Base-by-base conservation (phyloP, 73 alveolate genomes). In the Symbiodinium natans region DNA sequence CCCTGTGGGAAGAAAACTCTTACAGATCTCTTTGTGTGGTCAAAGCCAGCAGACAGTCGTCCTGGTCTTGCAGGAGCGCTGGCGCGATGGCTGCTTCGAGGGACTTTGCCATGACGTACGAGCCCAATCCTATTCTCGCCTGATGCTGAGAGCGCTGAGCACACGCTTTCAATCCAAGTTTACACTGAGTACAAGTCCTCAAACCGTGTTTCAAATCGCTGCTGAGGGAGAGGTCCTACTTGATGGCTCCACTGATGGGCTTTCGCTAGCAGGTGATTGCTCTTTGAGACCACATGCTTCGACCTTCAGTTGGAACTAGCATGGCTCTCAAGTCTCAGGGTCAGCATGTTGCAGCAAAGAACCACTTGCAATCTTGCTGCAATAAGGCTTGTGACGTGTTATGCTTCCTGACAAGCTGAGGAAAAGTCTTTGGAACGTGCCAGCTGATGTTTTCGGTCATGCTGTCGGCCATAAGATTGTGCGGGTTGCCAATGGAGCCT, bases 21-120 rank as follows among this genome's bases (percentile, higher is more conserved):
- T 52, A 29, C 59, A 46, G 71, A 52, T n/a, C n/a, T n/a, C n/a
- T n/a, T n/a, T n/a, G n/a, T n/a, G n/a, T n/a, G n/a, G n/a, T n/a
- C n/a, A n/a, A n/a, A n/a, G n/a, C n/a, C n/a, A n/a, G n/a, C n/a
- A 52, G 71, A 19, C 27, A 52, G 71, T 10, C 71, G 19, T 13
- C 59, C 13, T 63, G 39, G 27, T n/a, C 36, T 19, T 27, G 31
- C 33, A 63, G 96, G 87, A 90, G 95, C 31, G 96, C 88, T 3
- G 96, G 88, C 3, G 74, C 97, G 34, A 90, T 73, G 96, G 95
- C 86, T 6, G 95, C 95, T 40, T 88, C 95, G 2, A 33, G 41
- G 17, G 86, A 88, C 31, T 63, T 63, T 31, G 95, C 48, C 42
- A 59, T 59, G 86, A 88, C 95, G 71, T 88, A 88, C 43, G 95